Percentiles rank a stretch among this genome's conserved stretches.
These are phyloP conservation scores for Antarctomyces pellizariae DNA, from an alignment of 495 filamentous ascomycete species.

Conservation along the genomic window DNA sequence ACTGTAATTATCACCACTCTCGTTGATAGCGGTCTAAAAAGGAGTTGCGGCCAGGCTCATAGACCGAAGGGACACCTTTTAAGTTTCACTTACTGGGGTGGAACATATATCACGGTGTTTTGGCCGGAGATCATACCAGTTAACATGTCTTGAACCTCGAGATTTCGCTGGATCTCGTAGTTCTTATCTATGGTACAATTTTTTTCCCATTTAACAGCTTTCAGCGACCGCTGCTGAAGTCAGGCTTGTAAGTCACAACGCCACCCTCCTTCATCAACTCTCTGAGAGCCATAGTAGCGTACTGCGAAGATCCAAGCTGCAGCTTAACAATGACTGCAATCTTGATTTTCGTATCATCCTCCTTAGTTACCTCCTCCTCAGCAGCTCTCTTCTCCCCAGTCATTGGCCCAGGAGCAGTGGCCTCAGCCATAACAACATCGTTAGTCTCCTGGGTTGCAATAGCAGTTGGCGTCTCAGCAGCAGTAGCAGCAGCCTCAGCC, in stretches of 20 bases:
- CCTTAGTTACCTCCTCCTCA: background rate
- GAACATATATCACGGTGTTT: no score
- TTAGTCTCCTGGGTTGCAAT: background rate
- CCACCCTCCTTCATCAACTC: constrained; percentile 55
- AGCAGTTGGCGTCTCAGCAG: constrained; percentile 5
- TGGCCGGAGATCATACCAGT: no score
- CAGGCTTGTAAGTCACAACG: constrained; percentile 37
- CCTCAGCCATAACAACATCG: constrained; percentile 2
- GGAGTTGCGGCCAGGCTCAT: no score
- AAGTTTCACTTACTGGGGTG: no score
- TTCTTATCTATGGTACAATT: no score
- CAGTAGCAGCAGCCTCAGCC: constrained; percentile 4
- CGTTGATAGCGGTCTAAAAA: no score
- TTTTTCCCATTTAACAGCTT: no score
- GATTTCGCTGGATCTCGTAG: no score
- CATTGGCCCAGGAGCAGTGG: constrained; percentile 3
- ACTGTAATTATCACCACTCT: no score
- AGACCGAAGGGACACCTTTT: no score
- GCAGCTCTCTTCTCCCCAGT: constrained; percentile 6
- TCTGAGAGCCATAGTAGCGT: constrained; percentile 81
- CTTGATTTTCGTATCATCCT: constrained; percentile 19
- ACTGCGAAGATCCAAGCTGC: constrained; percentile 65
- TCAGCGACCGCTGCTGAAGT: constrained; percentile 21
- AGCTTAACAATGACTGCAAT: constrained; percentile 71
- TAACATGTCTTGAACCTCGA: no score